A percentile compares a stretch with the other conserved stretches of the same genome.
These are phyloP conservation scores for Arabidopsis lyrata DNA, from an alignment of 441 rosid species.

Conservation along the genomic window DNA sequence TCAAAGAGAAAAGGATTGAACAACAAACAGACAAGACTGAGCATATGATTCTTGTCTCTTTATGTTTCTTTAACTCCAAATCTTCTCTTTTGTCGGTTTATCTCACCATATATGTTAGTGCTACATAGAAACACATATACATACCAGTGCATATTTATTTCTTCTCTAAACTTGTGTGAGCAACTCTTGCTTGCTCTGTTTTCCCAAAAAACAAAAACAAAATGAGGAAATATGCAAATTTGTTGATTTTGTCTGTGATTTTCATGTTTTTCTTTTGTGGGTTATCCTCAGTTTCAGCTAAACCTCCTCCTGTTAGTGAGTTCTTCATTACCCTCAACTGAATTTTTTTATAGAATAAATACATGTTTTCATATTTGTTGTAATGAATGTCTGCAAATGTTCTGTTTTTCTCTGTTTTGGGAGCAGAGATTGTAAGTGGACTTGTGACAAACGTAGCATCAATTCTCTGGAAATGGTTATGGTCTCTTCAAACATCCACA, in stretches of 20 bases:
- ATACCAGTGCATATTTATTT: neutral
- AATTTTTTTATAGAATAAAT: neutral
- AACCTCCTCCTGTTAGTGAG: slow-evolving; percentile 87
- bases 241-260: slow-evolving; percentile 50
- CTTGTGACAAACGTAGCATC: slow-evolving; percentile 71
- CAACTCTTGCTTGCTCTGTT: slow-evolving; percentile 22
- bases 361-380: neutral
- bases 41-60: slow-evolving; percentile 48
- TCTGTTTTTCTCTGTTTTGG: slow-evolving; percentile 17
- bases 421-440: slow-evolving; percentile 63
- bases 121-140: neutral
- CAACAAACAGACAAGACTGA: slow-evolving; percentile 40
- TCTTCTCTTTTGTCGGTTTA: slow-evolving; percentile 43
- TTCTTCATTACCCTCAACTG: slow-evolving; percentile 17
- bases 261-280: slow-evolving; percentile 56
- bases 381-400: neutral
- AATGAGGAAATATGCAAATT: slow-evolving; percentile 34
- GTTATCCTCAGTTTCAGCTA: slow-evolving; percentile 73
- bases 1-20: slow-evolving; percentile 32
- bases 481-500: slow-evolving; percentile 64
- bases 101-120: slow-evolving; percentile 29
- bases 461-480: slow-evolving; percentile 68
- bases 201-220: neutral
- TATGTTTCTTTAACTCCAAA: slow-evolving; percentile 43
- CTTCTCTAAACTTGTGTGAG: slow-evolving; percentile 18